A percentile compares a stretch with the other conserved stretches of the same genome.
Conservation (phyloP, 2,329 filamentous ascomycete genomes). For the Chrysoporthe deuterocubensis region DNA sequence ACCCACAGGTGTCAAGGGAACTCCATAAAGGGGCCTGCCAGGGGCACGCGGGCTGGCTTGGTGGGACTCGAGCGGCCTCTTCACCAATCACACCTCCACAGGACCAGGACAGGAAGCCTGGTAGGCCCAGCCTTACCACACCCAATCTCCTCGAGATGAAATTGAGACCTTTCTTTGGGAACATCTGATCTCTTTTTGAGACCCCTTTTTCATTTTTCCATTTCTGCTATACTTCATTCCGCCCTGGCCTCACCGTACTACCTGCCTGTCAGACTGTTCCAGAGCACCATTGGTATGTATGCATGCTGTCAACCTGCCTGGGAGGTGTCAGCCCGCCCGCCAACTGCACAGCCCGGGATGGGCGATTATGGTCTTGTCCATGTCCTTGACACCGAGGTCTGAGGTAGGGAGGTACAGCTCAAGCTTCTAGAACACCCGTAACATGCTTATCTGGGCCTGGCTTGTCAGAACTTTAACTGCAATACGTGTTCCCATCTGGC, state of each 20-base stretch:
- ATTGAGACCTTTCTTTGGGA: slow-evolving; percentile 1
- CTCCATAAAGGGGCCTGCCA: slow-evolving; percentile 4
- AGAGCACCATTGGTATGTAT: too few relatives aligned
- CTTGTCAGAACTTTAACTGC: neutral
- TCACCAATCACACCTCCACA: neutral
- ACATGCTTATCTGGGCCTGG: neutral
- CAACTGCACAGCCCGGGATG: neutral
- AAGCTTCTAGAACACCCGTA: neutral
- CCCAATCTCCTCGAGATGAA: slow-evolving; percentile 9
- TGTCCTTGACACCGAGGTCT: neutral
- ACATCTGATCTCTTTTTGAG: slow-evolving; percentile 6
- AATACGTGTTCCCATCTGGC: neutral
- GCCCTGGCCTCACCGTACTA: neutral
- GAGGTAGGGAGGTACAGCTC: neutral
- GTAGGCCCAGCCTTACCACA: slow-evolving; percentile 2
- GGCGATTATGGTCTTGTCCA: too few relatives aligned
- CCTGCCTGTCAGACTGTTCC: neutral
- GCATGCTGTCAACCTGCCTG: neutral
- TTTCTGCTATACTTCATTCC: neutral
- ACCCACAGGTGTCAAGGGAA: slow-evolving; percentile 4
- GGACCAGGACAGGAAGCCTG: neutral
- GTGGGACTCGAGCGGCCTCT: neutral
- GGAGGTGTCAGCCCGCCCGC: too few relatives aligned
- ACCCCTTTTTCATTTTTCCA: neutral
- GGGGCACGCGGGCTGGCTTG: neutral